Evolutionary conservation across 345 rosid genomes (phyloP).

Genomic region (Pseudoturritis turrita): DNA sequence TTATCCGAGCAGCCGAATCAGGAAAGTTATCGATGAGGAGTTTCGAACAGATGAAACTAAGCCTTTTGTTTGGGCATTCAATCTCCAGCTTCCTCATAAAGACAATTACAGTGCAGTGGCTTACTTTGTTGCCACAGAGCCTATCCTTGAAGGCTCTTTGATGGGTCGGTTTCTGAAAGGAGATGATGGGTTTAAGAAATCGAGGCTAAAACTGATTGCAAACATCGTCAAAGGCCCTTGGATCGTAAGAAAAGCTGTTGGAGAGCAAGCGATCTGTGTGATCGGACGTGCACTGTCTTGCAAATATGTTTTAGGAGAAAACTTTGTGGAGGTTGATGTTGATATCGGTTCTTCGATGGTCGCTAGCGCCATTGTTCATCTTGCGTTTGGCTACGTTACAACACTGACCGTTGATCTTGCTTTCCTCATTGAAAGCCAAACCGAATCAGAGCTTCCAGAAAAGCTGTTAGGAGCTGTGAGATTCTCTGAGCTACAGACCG

Average conservation of each 20-base stretch:
- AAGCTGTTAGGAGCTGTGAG: slow-evolving; percentile 70
- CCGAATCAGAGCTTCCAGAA: slow-evolving; percentile 88
- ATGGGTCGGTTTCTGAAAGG: slow-evolving; percentile 69
- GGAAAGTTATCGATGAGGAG: slow-evolving; percentile 52
- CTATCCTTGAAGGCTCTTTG: slow-evolving; percentile 67
- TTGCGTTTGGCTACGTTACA: slow-evolving; percentile 83
- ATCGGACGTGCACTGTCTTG: slow-evolving; percentile 84
- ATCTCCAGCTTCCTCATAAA: slow-evolving; percentile 86
- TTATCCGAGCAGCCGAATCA: slow-evolving; percentile 53
- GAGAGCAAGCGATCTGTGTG: slow-evolving; percentile 93
- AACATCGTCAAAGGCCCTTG: slow-evolving; percentile 96
- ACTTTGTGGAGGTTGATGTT: slow-evolving; percentile 74
- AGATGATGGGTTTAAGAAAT: slow-evolving; percentile 66
- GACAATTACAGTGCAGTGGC: slow-evolving; percentile 89
- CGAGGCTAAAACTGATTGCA: slow-evolving; percentile 88
- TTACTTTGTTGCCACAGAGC: slow-evolving; percentile 59
- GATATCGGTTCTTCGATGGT: slow-evolving; percentile 97
- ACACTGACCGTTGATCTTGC: slow-evolving; percentile 92
- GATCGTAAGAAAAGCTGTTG: slow-evolving; percentile 95
- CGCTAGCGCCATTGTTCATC: slow-evolving; percentile 89
- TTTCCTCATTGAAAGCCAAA: slow-evolving; percentile 77
- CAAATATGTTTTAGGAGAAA: slow-evolving; percentile 46
- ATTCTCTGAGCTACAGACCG: slow-evolving; percentile 70
- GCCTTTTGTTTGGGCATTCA: slow-evolving; percentile 96
- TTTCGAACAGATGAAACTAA: slow-evolving; percentile 46